Evolutionary conservation across 331 rosid species (phyloP), one percentile per base, ranked within the genome.

Genomic region (Saraca asoca): DNA sequence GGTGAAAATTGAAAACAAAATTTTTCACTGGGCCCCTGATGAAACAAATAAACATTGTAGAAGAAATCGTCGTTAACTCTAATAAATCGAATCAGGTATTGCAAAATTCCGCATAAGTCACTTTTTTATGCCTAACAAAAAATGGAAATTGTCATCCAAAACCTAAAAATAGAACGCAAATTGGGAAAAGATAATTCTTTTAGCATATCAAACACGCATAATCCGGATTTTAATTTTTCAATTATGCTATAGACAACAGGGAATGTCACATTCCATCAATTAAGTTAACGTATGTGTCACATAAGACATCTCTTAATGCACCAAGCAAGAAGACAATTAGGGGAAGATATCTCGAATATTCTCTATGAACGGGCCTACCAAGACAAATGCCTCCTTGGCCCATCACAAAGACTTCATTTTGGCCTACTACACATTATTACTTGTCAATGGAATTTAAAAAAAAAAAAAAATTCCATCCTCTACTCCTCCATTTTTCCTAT

Each of bases 321-420:
- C 5, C 15, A 29, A 12, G 39, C 7, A 48, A 58, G 29, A 52
- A 16, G 48, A 15, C 43, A 33, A 41, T 51, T 31, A 70, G 19
- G 7, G 5, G 45, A n/a, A 12, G 72, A 78, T n/a, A 59, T 0
- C 10, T 44, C 19, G 76, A 51, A 79, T 70, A 58, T 69, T 58
- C 68, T 35, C 33, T 2, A 75, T 14, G 6, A 7, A 1, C 2
- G 51, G 10, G 33, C 15, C 49, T 13, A 7, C 50, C 11, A 41
- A 8, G 12, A 57, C 62, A 51, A 60, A 34, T 15, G n/a, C 0
- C 16, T 5, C 24, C 4, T 46, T 18, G 3, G 43, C 53, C 39
- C 31, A 13, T 14, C 12, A 54, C 6, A 46, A 13, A 31, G 19
- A 57, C 50, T 7, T 3, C 31, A 44, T 61, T 67, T 76, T 18